phyloP scores from a whole-genome alignment of 345 rosid species.

The Brassica cretica region DNA sequence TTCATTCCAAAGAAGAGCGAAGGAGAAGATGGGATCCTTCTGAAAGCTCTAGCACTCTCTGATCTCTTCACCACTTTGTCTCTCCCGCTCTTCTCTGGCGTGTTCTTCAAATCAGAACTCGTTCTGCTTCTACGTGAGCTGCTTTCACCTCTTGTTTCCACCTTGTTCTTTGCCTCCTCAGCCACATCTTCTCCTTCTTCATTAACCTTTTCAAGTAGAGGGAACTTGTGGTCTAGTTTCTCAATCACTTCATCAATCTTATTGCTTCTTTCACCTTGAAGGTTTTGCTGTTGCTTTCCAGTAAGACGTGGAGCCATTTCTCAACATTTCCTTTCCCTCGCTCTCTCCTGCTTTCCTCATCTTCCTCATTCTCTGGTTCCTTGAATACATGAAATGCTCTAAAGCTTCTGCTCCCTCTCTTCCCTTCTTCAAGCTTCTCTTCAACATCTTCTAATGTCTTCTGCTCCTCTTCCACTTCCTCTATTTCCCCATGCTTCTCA shows the following conservation, averaged over 20 bases:
- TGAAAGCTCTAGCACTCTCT: slow-evolving; percentile 77
- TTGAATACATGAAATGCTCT: slow-evolving; percentile 36
- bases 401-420: slow-evolving; percentile 35
- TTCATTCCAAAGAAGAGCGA: slow-evolving; percentile 71
- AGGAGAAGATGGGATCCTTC: slow-evolving; percentile 90
- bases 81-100: slow-evolving; percentile 46
- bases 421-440: slow-evolving; percentile 46
- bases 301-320: slow-evolving; percentile 85
- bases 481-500: slow-evolving; percentile 45
- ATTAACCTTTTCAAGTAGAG: slow-evolving; percentile 43
- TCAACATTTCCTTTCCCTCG: slow-evolving; percentile 94
- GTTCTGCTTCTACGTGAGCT: slow-evolving; percentile 34
- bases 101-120: slow-evolving; percentile 47
- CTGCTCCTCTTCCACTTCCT: slow-evolving; percentile 41
- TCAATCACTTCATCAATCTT: slow-evolving; percentile 55
- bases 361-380: slow-evolving; percentile 63
- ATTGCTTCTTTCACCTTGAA: slow-evolving; percentile 39
- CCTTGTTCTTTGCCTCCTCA: slow-evolving; percentile 22
- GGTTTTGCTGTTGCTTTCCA: slow-evolving; percentile 47
- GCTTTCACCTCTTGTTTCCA: slow-evolving; percentile 34
- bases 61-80: slow-evolving; percentile 63
- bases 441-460: slow-evolving; percentile 38
- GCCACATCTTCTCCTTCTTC: slow-evolving; percentile 28
- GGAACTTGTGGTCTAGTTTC: slow-evolving; percentile 58
- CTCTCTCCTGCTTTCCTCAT: slow-evolving; percentile 68